Conservation (phyloP, 2,329 filamentous ascomycete genomes). For the Pestalotiopsis sp. region DNA sequence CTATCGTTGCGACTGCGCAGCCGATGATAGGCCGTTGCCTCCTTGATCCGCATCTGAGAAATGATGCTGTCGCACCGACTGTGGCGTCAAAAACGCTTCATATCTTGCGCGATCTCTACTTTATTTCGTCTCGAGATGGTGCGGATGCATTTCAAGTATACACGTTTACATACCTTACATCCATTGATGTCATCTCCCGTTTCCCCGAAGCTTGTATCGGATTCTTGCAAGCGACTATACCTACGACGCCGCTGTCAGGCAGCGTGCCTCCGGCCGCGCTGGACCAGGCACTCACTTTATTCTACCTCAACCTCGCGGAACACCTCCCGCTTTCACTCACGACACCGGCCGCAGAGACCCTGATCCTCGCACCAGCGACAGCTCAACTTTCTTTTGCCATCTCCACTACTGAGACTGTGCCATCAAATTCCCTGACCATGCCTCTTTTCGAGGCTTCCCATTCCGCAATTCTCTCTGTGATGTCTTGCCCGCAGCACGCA, state of each 20-base stretch:
- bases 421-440: slow-evolving; percentile 46
- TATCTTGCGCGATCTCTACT: slow-evolving; percentile 76
- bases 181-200: slow-evolving; percentile 79
- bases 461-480: slow-evolving; percentile 76
- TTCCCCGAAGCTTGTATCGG: slow-evolving; percentile 66
- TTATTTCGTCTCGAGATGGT: slow-evolving; percentile 76
- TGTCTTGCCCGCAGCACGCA: slow-evolving; percentile 79
- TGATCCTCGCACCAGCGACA: slow-evolving; percentile 74
- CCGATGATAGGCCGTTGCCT: slow-evolving; percentile 69
- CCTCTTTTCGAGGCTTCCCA: slow-evolving; percentile 87
- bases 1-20: slow-evolving; percentile 53
- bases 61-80: slow-evolving; percentile 54
- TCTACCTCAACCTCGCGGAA: slow-evolving; percentile 85
- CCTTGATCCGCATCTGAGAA: slow-evolving; percentile 51
- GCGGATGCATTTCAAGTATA: slow-evolving; percentile 81
- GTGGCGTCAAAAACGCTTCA: slow-evolving; percentile 74
- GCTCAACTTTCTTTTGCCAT: slow-evolving; percentile 64
- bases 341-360: slow-evolving; percentile 67
- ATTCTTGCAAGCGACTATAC: slow-evolving; percentile 67
- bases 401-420: slow-evolving; percentile 29
- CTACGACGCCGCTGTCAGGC: slow-evolving; percentile 51
- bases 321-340: slow-evolving; percentile 76
- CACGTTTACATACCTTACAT: slow-evolving; percentile 79
- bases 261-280: slow-evolving; percentile 61
- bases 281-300: slow-evolving; percentile 77